Evolutionary conservation across 1,284 basidiomycete genomes (phyloP).

Genomic region (Dichomitus squalens): DNA sequence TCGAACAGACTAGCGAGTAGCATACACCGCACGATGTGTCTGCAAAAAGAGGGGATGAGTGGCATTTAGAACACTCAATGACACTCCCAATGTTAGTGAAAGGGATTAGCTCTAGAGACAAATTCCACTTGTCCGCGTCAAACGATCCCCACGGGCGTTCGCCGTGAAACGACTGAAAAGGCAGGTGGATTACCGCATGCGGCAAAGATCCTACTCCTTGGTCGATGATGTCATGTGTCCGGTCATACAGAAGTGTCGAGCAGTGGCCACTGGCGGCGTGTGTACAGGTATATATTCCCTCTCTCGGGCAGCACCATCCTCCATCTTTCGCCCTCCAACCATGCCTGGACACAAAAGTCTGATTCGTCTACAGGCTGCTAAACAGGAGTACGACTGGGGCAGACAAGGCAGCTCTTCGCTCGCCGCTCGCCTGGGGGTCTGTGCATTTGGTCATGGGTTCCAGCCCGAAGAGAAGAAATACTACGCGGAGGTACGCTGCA

Average conservation of each 20-base stretch:
- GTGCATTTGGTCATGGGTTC: conserved; percentile 45
- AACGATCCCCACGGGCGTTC: no score
- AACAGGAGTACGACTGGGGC: conserved; percentile 75
- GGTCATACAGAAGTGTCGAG: neutral
- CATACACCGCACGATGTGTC: no score
- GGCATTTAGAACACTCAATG: no score
- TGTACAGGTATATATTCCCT: no score
- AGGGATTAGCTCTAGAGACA: no score
- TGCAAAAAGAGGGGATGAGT: no score
- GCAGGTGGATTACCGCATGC: neutral
- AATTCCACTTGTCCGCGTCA: no score
- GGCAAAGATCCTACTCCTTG: neutral
- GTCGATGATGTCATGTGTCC: conserved; percentile 1
- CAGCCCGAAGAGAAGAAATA: conserved; percentile 50
- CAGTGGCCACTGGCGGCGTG: no score
- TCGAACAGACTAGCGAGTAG: no score
- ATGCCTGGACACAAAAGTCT: conserved; percentile 15
- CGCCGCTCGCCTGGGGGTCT: conserved; percentile 53
- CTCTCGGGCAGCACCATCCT: neutral
- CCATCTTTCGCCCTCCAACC: no score
- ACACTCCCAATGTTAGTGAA: no score
- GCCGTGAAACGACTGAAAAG: no score
- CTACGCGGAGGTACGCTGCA: conserved; percentile 61
- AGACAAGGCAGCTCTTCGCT: conserved; percentile 60
- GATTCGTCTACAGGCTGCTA: conserved; percentile 63